Percentiles rank a stretch among this genome's conserved stretches.
phyloP scores from a whole-genome alignment of 2,329 filamentous ascomycete species.

The Monilinia vaccinii-corymbosi region DNA sequence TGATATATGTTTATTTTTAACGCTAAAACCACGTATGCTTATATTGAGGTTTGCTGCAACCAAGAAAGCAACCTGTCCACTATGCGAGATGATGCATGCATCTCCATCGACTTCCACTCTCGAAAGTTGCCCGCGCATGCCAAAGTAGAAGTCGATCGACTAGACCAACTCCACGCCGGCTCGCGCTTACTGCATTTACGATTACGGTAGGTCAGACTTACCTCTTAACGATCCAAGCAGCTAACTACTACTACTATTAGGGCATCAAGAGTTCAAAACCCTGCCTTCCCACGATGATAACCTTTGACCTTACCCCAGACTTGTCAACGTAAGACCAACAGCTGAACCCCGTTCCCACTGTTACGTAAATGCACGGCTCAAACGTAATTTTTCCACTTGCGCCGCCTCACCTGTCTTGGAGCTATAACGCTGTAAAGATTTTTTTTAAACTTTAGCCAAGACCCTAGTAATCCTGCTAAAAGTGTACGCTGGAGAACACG shows the following conservation, averaged over 20 bases:
- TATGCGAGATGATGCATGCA: background rate
- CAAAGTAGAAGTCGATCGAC: background rate
- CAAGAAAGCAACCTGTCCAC: too few relatives aligned
- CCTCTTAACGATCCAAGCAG: background rate
- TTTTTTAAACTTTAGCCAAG: slow-evolving; percentile 2
- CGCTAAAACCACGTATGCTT: too few relatives aligned
- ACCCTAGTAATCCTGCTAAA: background rate
- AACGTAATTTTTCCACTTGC: background rate
- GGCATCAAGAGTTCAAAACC: too few relatives aligned
- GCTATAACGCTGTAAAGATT: background rate
- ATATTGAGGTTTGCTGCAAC: too few relatives aligned
- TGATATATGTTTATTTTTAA: too few relatives aligned
- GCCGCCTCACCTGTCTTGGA: background rate
- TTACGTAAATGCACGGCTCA: slow-evolving; percentile 2
- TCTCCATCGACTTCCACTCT: background rate
- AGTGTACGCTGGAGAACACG: background rate
- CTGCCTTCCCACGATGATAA: too few relatives aligned
- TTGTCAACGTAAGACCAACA: background rate
- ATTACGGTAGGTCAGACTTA: background rate
- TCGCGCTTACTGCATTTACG: background rate
- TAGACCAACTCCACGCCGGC: background rate
- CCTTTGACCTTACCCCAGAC: background rate
- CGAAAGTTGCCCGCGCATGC: background rate
- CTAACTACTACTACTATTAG: background rate
- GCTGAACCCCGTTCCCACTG: background rate